Evolutionary conservation across 768 basidiomycete species (phyloP).

Genomic region (Clitopilus passeckerianus): DNA sequence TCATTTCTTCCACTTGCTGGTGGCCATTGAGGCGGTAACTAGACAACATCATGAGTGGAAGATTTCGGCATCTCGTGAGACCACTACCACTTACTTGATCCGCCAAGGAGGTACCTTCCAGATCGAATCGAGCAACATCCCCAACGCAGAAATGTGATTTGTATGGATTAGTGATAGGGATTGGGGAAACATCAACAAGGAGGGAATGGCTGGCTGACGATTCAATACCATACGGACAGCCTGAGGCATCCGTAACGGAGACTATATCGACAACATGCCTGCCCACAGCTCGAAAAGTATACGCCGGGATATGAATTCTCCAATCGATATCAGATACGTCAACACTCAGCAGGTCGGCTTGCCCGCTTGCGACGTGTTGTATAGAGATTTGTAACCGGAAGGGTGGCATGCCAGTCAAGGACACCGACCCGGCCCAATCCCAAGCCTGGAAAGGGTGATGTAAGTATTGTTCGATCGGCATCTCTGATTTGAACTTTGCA

Average conservation of each 20-base stretch:
- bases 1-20: conserved; percentile 60
- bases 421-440: conserved; percentile 55
- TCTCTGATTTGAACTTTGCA: conserved; percentile 63
- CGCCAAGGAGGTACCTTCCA: conserved; percentile 91
- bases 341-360: conserved; percentile 52
- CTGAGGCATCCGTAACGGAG: conserved; percentile 69
- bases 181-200: conserved; percentile 88
- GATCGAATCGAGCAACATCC: conserved; percentile 80
- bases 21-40: conserved; percentile 80
- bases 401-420: conserved; percentile 82
- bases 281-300: conserved; percentile 70
- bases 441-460: conserved; percentile 54
- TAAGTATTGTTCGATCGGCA: conserved; percentile 66
- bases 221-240: conserved; percentile 67
- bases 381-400: conserved; percentile 72
- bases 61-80: too few species aligned
- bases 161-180: conserved; percentile 81
- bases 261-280: conserved; percentile 74
- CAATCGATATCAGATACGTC: conserved; percentile 45
- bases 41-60: too few species aligned
- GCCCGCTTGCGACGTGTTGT: conserved; percentile 68
- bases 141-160: conserved; percentile 85
- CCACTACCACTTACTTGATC: conserved; percentile 49
- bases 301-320: conserved; percentile 63
- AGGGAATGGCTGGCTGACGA: conserved; percentile 44